Conservation (phyloP, 2,329 filamentous ascomycete genomes). For the Alternaria atra region DNA sequence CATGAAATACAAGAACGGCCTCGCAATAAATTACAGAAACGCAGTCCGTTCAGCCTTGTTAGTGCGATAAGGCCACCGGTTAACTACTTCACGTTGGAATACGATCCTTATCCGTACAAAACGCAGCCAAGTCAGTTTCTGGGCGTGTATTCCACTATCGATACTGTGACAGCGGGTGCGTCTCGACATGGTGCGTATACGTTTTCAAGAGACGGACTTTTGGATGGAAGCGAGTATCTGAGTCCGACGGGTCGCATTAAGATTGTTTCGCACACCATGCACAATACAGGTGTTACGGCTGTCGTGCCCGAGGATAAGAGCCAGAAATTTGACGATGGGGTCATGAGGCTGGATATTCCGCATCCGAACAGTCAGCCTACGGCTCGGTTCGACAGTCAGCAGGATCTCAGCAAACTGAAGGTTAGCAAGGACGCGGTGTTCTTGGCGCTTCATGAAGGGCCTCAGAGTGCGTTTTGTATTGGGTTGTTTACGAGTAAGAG, state of each 20-base stretch:
- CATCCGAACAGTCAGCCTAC: conserved; percentile 25
- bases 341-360: conserved; percentile 33
- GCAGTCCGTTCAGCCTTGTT: conserved; percentile 1
- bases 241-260: conserved; percentile 35
- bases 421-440: conserved; percentile 17
- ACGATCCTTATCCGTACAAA: conserved; percentile 34
- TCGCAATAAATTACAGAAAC: conserved; percentile 25
- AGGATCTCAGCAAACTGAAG: not conserved
- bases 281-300: conserved; percentile 23
- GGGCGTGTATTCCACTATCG: conserved; percentile 32
- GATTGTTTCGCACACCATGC: conserved; percentile 24
- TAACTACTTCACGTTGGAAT: conserved; percentile 27
- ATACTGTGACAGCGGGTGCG: conserved; percentile 29
- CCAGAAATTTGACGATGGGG: conserved; percentile 7
- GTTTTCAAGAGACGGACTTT: conserved; percentile 33
- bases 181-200: conserved; percentile 33
- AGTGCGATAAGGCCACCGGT: not conserved
- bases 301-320: conserved; percentile 13
- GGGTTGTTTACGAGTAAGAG: conserved; percentile 26
- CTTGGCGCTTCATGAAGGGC: conserved; percentile 28
- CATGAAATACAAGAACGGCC: conserved; percentile 20
- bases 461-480: conserved; percentile 26
- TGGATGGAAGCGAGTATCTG: conserved; percentile 34
- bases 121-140: conserved; percentile 29
- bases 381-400: conserved; percentile 11